A percentile compares a stretch with the other conserved stretches of the same genome.
phyloP scores from a whole-genome alignment of 192 early-diverging fungal species.

The Spizellomyces sp. region DNA sequence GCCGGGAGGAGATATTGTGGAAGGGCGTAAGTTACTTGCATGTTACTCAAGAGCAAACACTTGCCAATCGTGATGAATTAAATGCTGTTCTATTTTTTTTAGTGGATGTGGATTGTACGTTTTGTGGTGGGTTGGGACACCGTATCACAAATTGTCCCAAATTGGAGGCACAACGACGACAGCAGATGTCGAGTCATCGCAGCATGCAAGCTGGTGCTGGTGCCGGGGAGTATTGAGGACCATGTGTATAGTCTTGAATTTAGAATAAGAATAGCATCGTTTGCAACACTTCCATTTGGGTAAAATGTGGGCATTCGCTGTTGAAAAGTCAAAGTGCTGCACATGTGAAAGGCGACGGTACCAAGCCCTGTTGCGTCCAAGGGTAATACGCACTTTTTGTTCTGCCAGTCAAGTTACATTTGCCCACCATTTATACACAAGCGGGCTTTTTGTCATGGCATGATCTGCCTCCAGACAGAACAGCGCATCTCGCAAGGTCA shows the following conservation, averaged over 20 bases:
- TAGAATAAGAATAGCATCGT: too few relatives aligned
- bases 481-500: constrained; percentile 25
- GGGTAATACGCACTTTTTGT: background rate
- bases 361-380: too few relatives aligned
- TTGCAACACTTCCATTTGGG: too few relatives aligned
- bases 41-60: background rate
- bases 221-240: constrained; percentile 27
- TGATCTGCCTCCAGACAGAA: constrained; percentile 23
- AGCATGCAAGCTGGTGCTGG: constrained; percentile 42
- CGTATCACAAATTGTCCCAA: constrained; percentile 82
- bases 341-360: too few relatives aligned
- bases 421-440: constrained; percentile 22
- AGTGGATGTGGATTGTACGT: constrained; percentile 74
- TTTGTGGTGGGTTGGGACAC: constrained; percentile 95
- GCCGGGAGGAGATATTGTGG: constrained; percentile 51
- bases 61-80: background rate
- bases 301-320: too few relatives aligned
- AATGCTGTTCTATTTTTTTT: constrained; percentile 36
- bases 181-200: constrained; percentile 68
- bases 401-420: constrained; percentile 17
- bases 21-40: constrained; percentile 22
- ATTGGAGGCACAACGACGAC: constrained; percentile 51
- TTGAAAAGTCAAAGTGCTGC: too few relatives aligned
- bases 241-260: too few relatives aligned
- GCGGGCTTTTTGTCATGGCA: constrained; percentile 16